Base-by-base conservation (phyloP, 1,139 yeast species). In the Hyphopichia burtonii region DNA sequence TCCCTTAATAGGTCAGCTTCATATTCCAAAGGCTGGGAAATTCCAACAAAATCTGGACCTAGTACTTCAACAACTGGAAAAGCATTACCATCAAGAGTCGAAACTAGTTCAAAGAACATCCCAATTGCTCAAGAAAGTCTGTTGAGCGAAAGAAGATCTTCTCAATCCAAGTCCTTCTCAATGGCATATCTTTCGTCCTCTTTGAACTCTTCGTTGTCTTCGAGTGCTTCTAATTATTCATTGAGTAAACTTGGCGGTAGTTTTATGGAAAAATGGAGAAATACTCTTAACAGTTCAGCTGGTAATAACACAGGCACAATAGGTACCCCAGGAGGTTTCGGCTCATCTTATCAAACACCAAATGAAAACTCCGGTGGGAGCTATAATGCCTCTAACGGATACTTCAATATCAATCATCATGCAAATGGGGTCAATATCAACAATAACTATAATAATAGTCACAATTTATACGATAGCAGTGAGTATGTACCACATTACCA, bases 231-330 rank as follows among this genome's bases (percentile, higher is more conserved):
- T 1, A 68, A 66, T 42, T 70, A 67, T 48, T 70, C 76, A 1
- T 53, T 71, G 19, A 59, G 71, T 8, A 68, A 68, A 44, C 41
- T 71, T n/a, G 75, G 76, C 1, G 71, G 74, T 19, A 71, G 76
- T 42, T 71, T 72, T 46, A 51, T 72, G 53, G 78, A 73, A n/a
- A 72, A 69, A 48, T 73, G 78, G 78, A 67, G 63, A 47, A 63
- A 56, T 40, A 63, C 72, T 1, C 58, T 67, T 40, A 8, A 11
- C 4, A 34, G 39, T 16, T 14, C 19, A 12, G 36, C 19, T 16
- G 20, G 16, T 33, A 11, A 4, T 12, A 20, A 20, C n/a, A n/a
- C 25, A n/a, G 36, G 36, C n/a, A 19, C 25, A 12, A 16, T 31
- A 6, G 9, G 6, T 16, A 31, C 34, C 5, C 34, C 34, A n/a